Conservation (phyloP, 1,284 basidiomycete genomes). For the Flammula alnicola region DNA sequence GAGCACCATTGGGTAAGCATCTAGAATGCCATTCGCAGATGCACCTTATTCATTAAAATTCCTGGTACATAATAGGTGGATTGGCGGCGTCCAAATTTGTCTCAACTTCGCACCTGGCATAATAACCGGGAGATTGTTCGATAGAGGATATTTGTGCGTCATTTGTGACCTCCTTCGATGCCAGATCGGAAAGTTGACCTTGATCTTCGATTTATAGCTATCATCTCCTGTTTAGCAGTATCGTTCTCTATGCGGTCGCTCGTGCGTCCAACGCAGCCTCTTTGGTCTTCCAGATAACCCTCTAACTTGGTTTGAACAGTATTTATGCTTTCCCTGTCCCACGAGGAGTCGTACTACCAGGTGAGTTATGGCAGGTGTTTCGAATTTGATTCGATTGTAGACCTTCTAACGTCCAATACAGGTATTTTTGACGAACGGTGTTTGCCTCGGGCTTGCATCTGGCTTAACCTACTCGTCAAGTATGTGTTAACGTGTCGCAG, state of each 20-base stretch:
- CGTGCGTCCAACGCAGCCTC: slow-evolving; percentile 17
- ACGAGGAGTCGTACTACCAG: slow-evolving; percentile 42
- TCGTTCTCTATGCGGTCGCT: slow-evolving; percentile 37
- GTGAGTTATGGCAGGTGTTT: slow-evolving; percentile 31
- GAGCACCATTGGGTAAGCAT: too few relatives aligned
- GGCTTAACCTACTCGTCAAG: slow-evolving; percentile 36
- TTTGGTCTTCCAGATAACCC: not conserved
- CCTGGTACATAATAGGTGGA: slow-evolving; percentile 38
- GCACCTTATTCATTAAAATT: too few relatives aligned
- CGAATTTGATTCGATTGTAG: slow-evolving; percentile 3
- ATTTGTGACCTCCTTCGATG: not conserved
- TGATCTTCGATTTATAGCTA: slow-evolving; percentile 25
- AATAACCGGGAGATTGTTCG: slow-evolving; percentile 40
- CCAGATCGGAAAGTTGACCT: not conserved
- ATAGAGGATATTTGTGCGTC: slow-evolving; percentile 46
- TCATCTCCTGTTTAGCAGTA: slow-evolving; percentile 35
- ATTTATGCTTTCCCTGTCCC: slow-evolving; percentile 45
- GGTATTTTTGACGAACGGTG: slow-evolving; percentile 53
- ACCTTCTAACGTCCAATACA: slow-evolving; percentile 22
- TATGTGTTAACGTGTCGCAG: slow-evolving; percentile 25
- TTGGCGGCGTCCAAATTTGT: slow-evolving; percentile 45
- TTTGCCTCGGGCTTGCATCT: slow-evolving; percentile 44
- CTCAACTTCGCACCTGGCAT: slow-evolving; percentile 41
- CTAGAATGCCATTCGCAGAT: too few relatives aligned
- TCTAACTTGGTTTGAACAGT: slow-evolving; percentile 18